Conservation (phyloP, 108 stramenopile species). For the Discostella pseudostelligera region DNA sequence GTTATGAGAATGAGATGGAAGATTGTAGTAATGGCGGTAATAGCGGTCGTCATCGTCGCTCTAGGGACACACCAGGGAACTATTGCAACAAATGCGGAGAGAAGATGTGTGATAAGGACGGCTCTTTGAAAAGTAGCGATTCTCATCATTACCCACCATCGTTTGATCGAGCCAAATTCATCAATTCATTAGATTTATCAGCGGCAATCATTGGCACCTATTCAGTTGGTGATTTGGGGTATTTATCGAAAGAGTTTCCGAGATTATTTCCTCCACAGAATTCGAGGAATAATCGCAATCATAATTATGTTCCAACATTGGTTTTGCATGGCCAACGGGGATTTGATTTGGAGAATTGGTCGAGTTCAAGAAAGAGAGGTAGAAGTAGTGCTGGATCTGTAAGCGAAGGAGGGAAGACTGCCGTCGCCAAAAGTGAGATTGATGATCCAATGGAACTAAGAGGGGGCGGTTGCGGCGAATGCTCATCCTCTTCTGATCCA, state of each 20-base stretch:
- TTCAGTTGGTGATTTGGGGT: constrained; percentile 40
- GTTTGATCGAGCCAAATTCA: constrained; percentile 61
- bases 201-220: constrained; percentile 75
- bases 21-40: no score
- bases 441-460: not conserved
- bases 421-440: not conserved
- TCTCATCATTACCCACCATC: constrained; percentile 12
- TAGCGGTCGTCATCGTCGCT: no score
- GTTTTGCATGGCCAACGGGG: constrained; percentile 75
- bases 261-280: constrained; percentile 39
- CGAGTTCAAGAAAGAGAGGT: not conserved
- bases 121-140: not conserved
- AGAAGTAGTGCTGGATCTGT: not conserved
- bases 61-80: not conserved
- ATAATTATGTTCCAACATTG: constrained; percentile 58
- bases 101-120: not conserved
- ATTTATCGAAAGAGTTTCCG: constrained; percentile 33
- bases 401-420: not conserved
- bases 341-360: constrained; percentile 12
- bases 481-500: not conserved
- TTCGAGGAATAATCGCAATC: not conserved
- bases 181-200: constrained; percentile 61
- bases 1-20: no score
- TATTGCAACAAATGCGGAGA: constrained; percentile 48
- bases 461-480: not conserved